These are phyloP conservation scores for Boletus barrowsii DNA, from an alignment of 768 basidiomycete genomes.

Conservation along the genomic window DNA sequence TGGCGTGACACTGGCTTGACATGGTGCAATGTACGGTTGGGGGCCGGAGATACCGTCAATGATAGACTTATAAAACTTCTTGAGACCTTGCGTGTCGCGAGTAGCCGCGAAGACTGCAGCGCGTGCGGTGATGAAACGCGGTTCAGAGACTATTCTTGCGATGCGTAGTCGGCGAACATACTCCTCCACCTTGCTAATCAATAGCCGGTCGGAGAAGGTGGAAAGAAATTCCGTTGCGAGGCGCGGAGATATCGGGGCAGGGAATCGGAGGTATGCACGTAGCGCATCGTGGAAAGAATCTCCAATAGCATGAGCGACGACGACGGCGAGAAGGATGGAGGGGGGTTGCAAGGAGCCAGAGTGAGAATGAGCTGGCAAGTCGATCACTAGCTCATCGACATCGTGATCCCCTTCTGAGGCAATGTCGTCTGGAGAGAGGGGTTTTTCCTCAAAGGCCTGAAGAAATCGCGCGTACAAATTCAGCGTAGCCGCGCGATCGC, in stretches of 20 bases:
- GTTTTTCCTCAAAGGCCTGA: conserved; percentile 18
- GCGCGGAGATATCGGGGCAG: conserved; percentile 34
- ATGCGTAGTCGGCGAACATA: conserved; percentile 49
- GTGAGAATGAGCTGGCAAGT: conserved; percentile 17
- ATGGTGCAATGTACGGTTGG: conserved; percentile 52
- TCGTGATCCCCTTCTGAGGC: conserved; percentile 16
- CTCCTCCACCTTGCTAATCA: conserved; percentile 40
- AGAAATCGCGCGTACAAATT: conserved; percentile 43
- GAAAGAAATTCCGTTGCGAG: conserved; percentile 40
- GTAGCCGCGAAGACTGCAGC: conserved; percentile 44
- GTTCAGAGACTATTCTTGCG: conserved; percentile 51
- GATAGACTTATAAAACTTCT: conserved; percentile 49
- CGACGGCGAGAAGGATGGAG: conserved; percentile 48
- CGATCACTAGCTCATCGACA: conserved; percentile 25
- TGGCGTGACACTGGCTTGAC: conserved; percentile 35
- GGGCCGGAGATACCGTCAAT: conserved; percentile 49
- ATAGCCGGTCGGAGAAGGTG: conserved; percentile 33
- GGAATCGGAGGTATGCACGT: conserved; percentile 37
- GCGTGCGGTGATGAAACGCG: conserved; percentile 48
- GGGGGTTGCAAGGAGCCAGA: conserved; percentile 17
- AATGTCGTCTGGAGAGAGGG: conserved; percentile 13
- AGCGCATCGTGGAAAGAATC: conserved; percentile 60
- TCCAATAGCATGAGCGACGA: conserved; percentile 60
- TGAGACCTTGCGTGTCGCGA: conserved; percentile 33
- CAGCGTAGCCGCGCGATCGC: conserved; percentile 42